Percentiles rank a stretch among this genome's conserved stretches.
Conservation (phyloP, 2,329 filamentous ascomycete species). For the Curvularia eragrostidis region DNA sequence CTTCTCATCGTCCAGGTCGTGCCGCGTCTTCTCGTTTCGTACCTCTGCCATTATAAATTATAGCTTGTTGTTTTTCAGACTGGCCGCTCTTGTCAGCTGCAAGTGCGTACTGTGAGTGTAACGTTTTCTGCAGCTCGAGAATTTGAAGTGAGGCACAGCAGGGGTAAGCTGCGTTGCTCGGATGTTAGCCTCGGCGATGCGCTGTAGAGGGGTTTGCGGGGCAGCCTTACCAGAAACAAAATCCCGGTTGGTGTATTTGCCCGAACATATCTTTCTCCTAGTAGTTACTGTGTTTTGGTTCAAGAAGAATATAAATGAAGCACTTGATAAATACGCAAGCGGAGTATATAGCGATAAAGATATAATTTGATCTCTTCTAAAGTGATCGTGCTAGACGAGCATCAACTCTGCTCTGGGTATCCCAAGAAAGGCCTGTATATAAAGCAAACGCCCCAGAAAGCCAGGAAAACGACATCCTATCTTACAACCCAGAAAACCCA, state of each 20-base stretch:
- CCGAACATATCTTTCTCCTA: too few species aligned
- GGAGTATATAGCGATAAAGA: slow-evolving; percentile 1
- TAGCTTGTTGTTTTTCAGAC: not conserved
- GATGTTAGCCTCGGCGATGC: slow-evolving; percentile 32
- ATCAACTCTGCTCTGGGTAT: slow-evolving; percentile 20
- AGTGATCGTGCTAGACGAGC: slow-evolving; percentile 16
- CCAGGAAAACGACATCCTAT: slow-evolving; percentile 2
- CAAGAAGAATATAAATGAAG: not conserved
- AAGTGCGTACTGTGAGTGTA: not conserved
- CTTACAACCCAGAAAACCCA: not conserved
- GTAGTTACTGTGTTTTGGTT: too few species aligned
- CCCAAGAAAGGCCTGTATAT: slow-evolving; percentile 15
- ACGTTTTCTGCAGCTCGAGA: not conserved
- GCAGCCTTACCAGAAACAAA: not conserved
- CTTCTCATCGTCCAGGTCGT: slow-evolving; percentile 41
- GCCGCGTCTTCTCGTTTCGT: slow-evolving; percentile 27
- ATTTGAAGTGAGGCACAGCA: not conserved
- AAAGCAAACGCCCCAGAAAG: slow-evolving; percentile 9
- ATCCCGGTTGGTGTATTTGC: not conserved
- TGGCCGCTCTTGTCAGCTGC: not conserved
- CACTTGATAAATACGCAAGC: not conserved
- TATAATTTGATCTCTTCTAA: slow-evolving; percentile 12
- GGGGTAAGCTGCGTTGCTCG: slow-evolving; percentile 24
- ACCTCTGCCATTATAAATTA: slow-evolving; percentile 16
- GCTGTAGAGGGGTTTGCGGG: slow-evolving; percentile 16